A percentile compares a stretch with the other conserved stretches of the same genome.
Conservation (phyloP, 1,284 basidiomycete genomes). For the Puccinia triticina region DNA sequence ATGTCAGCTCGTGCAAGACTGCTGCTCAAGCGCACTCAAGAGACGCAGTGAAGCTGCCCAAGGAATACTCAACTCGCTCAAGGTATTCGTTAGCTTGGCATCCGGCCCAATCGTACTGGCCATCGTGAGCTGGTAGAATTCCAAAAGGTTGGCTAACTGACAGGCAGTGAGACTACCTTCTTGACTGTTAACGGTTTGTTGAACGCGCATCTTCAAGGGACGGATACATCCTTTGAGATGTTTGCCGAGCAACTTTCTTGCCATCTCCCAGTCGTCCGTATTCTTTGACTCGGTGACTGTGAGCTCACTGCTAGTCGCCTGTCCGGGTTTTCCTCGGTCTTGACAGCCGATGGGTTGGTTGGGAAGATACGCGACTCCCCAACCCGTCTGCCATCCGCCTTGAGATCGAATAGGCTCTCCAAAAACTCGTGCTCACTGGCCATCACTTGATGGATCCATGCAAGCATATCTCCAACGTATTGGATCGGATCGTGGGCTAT, state of each 20-base stretch:
- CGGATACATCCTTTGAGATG: constrained; percentile 70
- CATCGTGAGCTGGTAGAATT: constrained; percentile 93
- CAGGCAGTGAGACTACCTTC: constrained; percentile 89
- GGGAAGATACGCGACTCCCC: constrained; percentile 65
- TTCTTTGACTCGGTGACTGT: constrained; percentile 52
- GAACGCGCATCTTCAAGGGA: constrained; percentile 72
- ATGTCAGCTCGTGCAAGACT: constrained; percentile 12
- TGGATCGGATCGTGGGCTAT: constrained; percentile 95
- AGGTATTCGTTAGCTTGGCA: constrained; percentile 73
- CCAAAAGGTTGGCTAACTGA: constrained; percentile 87
- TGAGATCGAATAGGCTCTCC: constrained; percentile 76
- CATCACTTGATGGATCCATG: constrained; percentile 95
- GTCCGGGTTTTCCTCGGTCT: constrained; percentile 25
- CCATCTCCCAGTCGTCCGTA: constrained; percentile 75
- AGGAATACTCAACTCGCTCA: constrained; percentile 72
- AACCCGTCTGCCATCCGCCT: constrained; percentile 72
- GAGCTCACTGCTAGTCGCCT: constrained; percentile 58
- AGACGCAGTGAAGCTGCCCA: constrained; percentile 20
- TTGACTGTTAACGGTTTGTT: constrained; percentile 88
- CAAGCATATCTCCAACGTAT: constrained; percentile 97
- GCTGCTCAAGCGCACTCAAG: background rate
- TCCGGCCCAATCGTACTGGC: constrained; percentile 80
- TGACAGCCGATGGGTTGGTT: background rate
- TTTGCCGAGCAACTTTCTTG: constrained; percentile 78
- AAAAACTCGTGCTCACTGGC: constrained; percentile 92